Evolutionary conservation across 495 filamentous ascomycete genomes (phyloP), one percentile per base, ranked within the genome.

Genomic region (Aspergillus incahuasiensis): DNA sequence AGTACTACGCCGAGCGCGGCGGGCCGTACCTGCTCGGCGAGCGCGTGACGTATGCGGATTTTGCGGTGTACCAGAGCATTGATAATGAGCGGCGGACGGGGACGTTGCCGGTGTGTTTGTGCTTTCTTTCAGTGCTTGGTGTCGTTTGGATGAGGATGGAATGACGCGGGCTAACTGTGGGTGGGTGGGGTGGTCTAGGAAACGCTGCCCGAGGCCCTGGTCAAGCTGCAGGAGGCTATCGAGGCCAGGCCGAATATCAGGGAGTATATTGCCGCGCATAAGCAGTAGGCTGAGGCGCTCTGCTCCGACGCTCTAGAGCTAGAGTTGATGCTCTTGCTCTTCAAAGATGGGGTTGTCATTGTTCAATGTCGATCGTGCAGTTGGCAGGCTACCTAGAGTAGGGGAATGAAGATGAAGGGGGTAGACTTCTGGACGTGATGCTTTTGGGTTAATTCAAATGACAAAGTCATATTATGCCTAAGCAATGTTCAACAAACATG

Each of bases 11-110:
- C 7, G 59, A 68, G 19, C 12, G 35, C 1, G 48, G 35, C 0
- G 70, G 70, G 8, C 70, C 70, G 1, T 73, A 66, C 35, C 60
- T 73, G 6, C 40, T 73, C 11, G 70, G 70, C 0, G 58, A 68
- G 12, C 63, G 46, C 42, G 48, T 68, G 12, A 69, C 68, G 6
- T 73, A 73, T 49, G 62, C 38, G 9, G 70, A 73, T 56, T 73
- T 73, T 61, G 70, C 69, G 11, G 48, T 72, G 16, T 72, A 64
- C 50, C 67, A 68, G 44, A 63, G 63, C 18, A 65, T 72, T 22
- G 65, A 72, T 45, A 67, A 69, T 22, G 66, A 72, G 44, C 5
- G 15, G 32, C 57, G 49, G 30, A 55, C 43, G 11, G 57, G 57
- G 18, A 45, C 41, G 30, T 34, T 54, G 18, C 51, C 51, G 22